These are phyloP conservation scores for Stachybotrys echinatus DNA, from an alignment of 2,329 filamentous ascomycete species.

Conservation along the genomic window DNA sequence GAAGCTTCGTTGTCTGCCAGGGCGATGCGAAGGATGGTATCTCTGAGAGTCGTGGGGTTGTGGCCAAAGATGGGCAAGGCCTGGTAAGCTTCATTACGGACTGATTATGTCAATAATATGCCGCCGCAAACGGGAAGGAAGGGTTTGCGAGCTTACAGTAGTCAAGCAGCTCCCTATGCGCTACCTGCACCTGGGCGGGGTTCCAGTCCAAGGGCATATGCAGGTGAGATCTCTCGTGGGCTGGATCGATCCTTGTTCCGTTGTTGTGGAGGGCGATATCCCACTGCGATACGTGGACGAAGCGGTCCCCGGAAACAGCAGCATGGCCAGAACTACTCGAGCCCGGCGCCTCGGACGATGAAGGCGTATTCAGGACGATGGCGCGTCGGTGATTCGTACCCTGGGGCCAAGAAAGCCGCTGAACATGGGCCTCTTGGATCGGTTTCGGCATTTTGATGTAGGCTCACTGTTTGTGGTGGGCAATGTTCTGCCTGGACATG, in stretches of 20 bases:
- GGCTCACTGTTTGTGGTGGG: no score
- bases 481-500: no score
- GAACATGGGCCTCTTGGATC: no score
- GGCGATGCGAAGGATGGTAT: slow-evolving; percentile 11
- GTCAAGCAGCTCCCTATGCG: slow-evolving; percentile 8
- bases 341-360: no score
- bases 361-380: no score
- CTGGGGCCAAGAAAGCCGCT: no score
- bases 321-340: neutral
- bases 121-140: no score
- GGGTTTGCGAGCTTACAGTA: slow-evolving; percentile 9
- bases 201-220: neutral
- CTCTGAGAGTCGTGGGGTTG: slow-evolving; percentile 5
- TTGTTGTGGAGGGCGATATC: neutral
- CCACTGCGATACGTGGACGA: neutral
- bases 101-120: slow-evolving; percentile 1
- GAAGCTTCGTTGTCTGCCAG: slow-evolving; percentile 4
- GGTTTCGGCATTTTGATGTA: no score
- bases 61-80: slow-evolving; percentile 10
- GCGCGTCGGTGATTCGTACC: no score
- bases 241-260: neutral
- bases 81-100: slow-evolving; percentile 9
- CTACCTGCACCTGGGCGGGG: slow-evolving; percentile 10
- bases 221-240: neutral
- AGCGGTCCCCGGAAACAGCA: neutral